Evolutionary conservation across 495 filamentous ascomycete genomes (phyloP), one percentile per base, ranked within the genome.

Genomic region (Penicillium cinerascens): DNA sequence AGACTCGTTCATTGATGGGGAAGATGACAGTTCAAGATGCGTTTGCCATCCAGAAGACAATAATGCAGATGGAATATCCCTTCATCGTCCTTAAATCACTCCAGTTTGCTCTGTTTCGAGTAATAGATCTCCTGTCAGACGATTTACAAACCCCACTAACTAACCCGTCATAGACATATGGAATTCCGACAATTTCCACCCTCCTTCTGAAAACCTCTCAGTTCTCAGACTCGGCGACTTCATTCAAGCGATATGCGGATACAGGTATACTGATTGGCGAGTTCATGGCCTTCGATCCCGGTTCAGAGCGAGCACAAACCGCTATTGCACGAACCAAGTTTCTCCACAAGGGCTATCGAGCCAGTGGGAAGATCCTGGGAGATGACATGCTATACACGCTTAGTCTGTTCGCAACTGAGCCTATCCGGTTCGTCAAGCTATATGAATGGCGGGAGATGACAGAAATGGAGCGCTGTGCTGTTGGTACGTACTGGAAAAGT

Each of bases 361-460:
- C 76, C 18, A 67, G 72, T 21, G 82, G 83, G 13, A 76, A 77
- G 50, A 87, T 89, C 59, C 68, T 72, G 7, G 78, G 87, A 52
- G 73, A 76, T 0, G 85, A 87, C 52, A 76, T 87, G 63, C 70
- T 87, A 0, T 89, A 87, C 64, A 86, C 84, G 0, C 69, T 87
- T 0, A 76, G 72, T 9, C 73, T 86, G 1, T 87, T 86, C 58
- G 75, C 80, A 0, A 58, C 68, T 0, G 82, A 87, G 55, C 84
- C 82, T 1, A 70, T 77, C 26, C 71, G 77, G 13, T 88, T 83
- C 15, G 58, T 70, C 3, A 59, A 67, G 10, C 51, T 69, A 25
- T 86, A 79, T 57, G 84, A 88, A 50, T 88, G 84, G 84, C 77
- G 85, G 7, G 41, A 66, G 9, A 64, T 86, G 53, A 82, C 76